Conservation (phyloP, 768 basidiomycete genomes). For the Holtermannia corniformis region DNA sequence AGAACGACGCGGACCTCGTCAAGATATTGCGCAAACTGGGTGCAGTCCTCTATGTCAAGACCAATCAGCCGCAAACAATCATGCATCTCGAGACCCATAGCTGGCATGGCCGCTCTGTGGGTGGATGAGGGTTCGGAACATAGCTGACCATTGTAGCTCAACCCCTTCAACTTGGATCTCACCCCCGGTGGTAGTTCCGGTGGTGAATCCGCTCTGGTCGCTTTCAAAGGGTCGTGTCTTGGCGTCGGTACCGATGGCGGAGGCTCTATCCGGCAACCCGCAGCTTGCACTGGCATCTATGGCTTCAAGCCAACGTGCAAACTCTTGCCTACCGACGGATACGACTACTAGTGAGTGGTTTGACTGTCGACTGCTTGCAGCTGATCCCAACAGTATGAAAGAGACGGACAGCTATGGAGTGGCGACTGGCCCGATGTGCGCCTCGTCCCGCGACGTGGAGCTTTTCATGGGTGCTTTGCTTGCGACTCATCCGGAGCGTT, state of each 20-base stretch:
- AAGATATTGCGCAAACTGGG: slow-evolving; percentile 17
- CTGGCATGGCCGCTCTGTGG: slow-evolving; percentile 16
- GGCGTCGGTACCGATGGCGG: slow-evolving; percentile 4
- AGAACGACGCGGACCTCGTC: slow-evolving; percentile 10
- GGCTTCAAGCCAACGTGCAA: not conserved
- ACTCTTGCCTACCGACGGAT: not conserved
- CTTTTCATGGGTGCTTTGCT: not conserved
- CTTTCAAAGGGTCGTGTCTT: slow-evolving; percentile 3
- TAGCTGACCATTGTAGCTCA: slow-evolving; percentile 1
- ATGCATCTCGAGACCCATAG: slow-evolving; percentile 31
- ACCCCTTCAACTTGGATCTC: slow-evolving; percentile 21
- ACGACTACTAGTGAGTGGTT: not conserved
- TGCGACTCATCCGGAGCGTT: not conserved
- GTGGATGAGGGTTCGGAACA: not conserved
- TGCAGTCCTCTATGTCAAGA: slow-evolving; percentile 19
- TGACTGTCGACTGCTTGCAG: not conserved
- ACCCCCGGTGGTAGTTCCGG: slow-evolving; percentile 29
- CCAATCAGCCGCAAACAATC: slow-evolving; percentile 22
- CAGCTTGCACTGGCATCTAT: not conserved
- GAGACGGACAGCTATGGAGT: not conserved
- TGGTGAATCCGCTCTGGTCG: slow-evolving; percentile 29
- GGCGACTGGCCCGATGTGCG: not conserved
- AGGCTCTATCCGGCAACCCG: not conserved
- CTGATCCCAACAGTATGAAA: not conserved
- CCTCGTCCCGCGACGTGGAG: not conserved